Evolutionary conservation across 1,284 basidiomycete species (phyloP).

Genomic region (Tylopilus sp.): DNA sequence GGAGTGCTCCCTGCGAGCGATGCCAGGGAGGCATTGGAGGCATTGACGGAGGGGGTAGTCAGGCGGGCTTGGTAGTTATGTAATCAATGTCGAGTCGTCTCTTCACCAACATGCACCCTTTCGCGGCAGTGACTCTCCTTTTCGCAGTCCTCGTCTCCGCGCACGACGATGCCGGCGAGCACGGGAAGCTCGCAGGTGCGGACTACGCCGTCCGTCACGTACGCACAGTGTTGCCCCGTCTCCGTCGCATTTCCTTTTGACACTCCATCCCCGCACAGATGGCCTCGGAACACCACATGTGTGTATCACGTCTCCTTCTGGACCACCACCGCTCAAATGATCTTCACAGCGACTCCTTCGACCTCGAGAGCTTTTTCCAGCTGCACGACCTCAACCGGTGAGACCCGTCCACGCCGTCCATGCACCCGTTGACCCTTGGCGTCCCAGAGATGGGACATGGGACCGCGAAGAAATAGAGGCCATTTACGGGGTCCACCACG

Average conservation of each 20-base stretch:
- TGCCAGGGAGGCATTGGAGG: conserved; percentile 69
- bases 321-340: conserved; percentile 1
- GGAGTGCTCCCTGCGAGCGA: conserved; percentile 79
- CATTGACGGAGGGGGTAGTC: conserved; percentile 60
- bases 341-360: conserved; percentile 65
- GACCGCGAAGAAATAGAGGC: conserved; percentile 83
- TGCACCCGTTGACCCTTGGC: neutral
- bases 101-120: conserved; percentile 19
- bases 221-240: conserved; percentile 27
- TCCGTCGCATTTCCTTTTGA: conserved; percentile 8
- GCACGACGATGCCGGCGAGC: conserved; percentile 27
- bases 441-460: conserved; percentile 64
- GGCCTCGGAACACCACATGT: conserved; percentile 85
- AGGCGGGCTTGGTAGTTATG: conserved; percentile 17
- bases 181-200: conserved; percentile 24
- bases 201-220: conserved; percentile 52
- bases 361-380: conserved; percentile 77
- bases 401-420: conserved; percentile 20
- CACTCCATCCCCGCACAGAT: conserved; percentile 48
- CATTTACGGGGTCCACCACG: conserved; percentile 93
- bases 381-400: conserved; percentile 89
- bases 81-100: too few species aligned
- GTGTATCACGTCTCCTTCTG: conserved; percentile 19
- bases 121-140: conserved; percentile 24
- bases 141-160: conserved; percentile 23